Percentiles rank a stretch among this genome's conserved stretches.
phyloP scores from a whole-genome alignment of 2,329 filamentous ascomycete species.

The Cercospora janseana region DNA sequence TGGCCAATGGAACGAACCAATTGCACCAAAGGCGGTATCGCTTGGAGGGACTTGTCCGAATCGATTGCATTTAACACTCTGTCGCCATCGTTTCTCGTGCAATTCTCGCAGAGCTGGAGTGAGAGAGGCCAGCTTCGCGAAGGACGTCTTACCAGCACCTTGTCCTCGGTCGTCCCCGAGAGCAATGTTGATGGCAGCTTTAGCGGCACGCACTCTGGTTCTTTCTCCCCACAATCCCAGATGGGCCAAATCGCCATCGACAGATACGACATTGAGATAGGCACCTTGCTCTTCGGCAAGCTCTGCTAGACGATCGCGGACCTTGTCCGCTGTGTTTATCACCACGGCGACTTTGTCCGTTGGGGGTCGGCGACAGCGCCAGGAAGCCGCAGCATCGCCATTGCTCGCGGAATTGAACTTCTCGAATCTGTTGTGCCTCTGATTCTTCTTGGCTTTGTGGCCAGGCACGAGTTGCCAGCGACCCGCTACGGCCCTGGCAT shows the following conservation, averaged over 20 bases:
- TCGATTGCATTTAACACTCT: constrained; percentile 27
- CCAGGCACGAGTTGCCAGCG: too few species aligned
- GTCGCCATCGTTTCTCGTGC: constrained; percentile 29
- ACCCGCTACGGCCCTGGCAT: too few species aligned
- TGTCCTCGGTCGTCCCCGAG: constrained; percentile 1
- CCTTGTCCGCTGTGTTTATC: too few species aligned
- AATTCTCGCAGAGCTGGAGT: constrained; percentile 24
- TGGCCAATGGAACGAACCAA: constrained; percentile 49
- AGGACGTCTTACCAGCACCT: constrained; percentile 10
- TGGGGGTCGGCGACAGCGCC: too few species aligned
- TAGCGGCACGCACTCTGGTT: constrained; percentile 21
- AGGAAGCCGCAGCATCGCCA: too few species aligned
- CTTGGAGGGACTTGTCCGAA: constrained; percentile 31
- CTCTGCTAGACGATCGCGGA: constrained; percentile 6
- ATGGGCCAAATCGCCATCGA: constrained; percentile 6
- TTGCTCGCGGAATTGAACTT: too few species aligned
- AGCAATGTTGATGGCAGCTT: neutral
- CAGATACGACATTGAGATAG: constrained; percentile 24
- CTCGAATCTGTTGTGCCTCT: too few species aligned
- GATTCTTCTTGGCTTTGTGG: too few species aligned
- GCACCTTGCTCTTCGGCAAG: constrained; percentile 27
- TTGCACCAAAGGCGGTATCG: constrained; percentile 27
- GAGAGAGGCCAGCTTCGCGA: constrained; percentile 27
- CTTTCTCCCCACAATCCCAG: constrained; percentile 34
- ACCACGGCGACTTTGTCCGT: too few species aligned